phyloP scores from a whole-genome alignment of 441 rosid species.

The Eruca vesicaria region DNA sequence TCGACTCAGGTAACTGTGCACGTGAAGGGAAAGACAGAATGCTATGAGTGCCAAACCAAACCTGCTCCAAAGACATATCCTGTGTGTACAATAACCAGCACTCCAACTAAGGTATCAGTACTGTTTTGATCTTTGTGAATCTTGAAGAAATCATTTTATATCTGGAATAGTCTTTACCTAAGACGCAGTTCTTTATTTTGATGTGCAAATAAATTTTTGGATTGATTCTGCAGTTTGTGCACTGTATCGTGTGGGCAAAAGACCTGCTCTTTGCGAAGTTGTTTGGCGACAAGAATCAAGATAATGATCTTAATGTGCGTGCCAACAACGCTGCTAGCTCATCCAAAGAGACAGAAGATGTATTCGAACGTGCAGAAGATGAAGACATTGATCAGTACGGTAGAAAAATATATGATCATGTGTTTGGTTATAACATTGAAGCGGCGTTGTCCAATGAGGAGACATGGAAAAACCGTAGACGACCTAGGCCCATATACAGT shows the following conservation, averaged over 20 bases:
- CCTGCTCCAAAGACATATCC: constrained; percentile 99
- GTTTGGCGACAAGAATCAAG: constrained; percentile 97
- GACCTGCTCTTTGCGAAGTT: constrained; percentile 93
- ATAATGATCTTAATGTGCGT: constrained; percentile 92
- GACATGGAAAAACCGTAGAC: constrained; percentile 85
- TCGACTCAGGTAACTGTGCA: constrained; percentile 79
- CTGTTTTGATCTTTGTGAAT: background rate
- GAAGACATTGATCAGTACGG: constrained; percentile 85
- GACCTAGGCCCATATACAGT: constrained; percentile 84
- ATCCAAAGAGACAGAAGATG: constrained; percentile 66
- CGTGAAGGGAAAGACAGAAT: constrained; percentile 88
- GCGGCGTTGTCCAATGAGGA: constrained; percentile 87
- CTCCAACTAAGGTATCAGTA: constrained; percentile 87
- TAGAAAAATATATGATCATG: constrained; percentile 93
- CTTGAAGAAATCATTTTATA: background rate
- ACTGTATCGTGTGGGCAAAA: constrained; percentile 98
- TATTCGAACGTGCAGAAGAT: constrained; percentile 61
- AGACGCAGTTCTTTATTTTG: background rate
- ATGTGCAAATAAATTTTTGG: constrained; percentile 5
- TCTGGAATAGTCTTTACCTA: constrained; percentile 2
- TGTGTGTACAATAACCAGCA: constrained; percentile 97
- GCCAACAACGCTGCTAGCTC: constrained; percentile 64
- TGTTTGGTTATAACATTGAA: constrained; percentile 93
- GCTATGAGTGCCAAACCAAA: constrained; percentile 94
- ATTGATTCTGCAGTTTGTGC: constrained; percentile 77